Base-by-base conservation (phyloP, 495 filamentous ascomycete genomes). In the Penicillium lagena region DNA sequence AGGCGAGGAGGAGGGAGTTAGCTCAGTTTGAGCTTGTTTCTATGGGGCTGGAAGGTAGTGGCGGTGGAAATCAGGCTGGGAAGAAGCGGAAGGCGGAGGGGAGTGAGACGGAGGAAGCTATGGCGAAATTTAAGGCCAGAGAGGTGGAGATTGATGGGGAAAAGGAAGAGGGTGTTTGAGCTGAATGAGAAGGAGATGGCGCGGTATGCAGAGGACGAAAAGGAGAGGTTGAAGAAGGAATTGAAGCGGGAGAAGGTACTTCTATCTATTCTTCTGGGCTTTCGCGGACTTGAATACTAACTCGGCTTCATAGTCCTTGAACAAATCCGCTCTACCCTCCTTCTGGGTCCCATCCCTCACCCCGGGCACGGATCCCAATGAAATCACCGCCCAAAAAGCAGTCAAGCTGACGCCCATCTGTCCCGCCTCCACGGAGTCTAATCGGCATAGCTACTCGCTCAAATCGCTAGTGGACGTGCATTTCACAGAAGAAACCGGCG, bases 341-440 rank as follows among this genome's bases (percentile, higher is more conserved):
- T 97, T 97, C 70, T 98, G 93, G 93, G 83, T 94, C 0, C 91
- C 93, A 0, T 85, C 86, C 1, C 70, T 94, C 29, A 93, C 87
- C 0, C 89, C 91, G n/a, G 52, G 39, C 7, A 71, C 63, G 10
- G 72, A 84, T 49, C 58, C 60, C 2, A 64, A 68, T 46, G 73
- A 75, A 39, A 67, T 71, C 37, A 58, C 63, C 4, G 60, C 70
- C 9, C 73, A 73, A 15, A 87, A 82, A 58, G 72, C 81, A 30
- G 57, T 71, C 39, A 95, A 95, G 56, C 64, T 78, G 46, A 75
- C 77, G 13, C 90, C 93, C 2, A 67, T 86, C 2, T 98, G 93
- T 50, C 93, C 93, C 0, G 86, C 81, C 0, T 87, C 89, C 0
- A 73, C 74, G 8, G 75, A 86, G 14, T 73, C 83, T 34, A 72